Conservation (phyloP, 108 stramenopile species). For the Fragilariopsis cylindrus region DNA sequence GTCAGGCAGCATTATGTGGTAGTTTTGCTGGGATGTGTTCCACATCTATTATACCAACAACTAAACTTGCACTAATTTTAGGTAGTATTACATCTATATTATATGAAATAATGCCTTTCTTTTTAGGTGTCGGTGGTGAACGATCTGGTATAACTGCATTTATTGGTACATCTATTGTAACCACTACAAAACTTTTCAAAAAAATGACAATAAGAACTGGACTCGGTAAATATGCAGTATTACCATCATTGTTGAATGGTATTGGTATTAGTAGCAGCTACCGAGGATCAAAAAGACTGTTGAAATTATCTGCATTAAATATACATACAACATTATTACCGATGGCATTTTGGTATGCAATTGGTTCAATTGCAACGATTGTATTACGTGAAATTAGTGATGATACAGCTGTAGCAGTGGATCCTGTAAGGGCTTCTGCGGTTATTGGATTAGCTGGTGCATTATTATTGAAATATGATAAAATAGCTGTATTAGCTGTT, state of each 20-base stretch:
- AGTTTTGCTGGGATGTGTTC: conserved; percentile 63
- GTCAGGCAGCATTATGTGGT: conserved; percentile 62
- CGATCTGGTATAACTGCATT: conserved; percentile 55
- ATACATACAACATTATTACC: conserved; percentile 17
- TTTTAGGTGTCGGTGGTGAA: conserved; percentile 48
- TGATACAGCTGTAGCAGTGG: conserved; percentile 52
- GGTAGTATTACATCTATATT: conserved; percentile 40
- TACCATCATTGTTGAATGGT: neutral
- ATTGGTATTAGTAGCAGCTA: neutral
- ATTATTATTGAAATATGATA: neutral
- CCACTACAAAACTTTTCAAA: conserved; percentile 33
- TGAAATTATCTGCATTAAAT: conserved; percentile 17
- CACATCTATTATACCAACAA: conserved; percentile 30
- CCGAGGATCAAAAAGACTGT: neutral
- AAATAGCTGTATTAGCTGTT: conserved; percentile 48
- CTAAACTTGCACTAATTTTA: conserved; percentile 16
- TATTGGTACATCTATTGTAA: conserved; percentile 43
- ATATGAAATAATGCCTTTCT: conserved; percentile 53
- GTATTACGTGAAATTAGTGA: conserved; percentile 51
- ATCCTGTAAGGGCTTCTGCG: conserved; percentile 60
- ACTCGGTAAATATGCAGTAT: neutral
- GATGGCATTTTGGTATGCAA: conserved; percentile 32
- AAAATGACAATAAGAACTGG: neutral
- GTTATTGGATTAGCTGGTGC: conserved; percentile 55
- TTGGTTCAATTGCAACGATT: conserved; percentile 62